Conservation (phyloP, 2,329 filamentous ascomycete genomes). For the Septoria linicola region DNA sequence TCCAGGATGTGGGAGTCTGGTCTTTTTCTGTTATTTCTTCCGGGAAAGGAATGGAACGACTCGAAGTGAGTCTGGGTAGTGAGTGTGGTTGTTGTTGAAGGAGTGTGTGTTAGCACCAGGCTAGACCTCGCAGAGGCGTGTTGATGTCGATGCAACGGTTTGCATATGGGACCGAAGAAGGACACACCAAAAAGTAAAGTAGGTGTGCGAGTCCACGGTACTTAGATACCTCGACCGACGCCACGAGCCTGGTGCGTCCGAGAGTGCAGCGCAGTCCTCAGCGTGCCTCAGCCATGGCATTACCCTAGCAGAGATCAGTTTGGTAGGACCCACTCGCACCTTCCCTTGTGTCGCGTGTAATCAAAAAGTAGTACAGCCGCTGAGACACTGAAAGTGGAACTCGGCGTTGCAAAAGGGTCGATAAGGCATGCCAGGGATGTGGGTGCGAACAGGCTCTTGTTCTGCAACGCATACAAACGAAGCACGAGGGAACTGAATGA, state of each 20-base stretch:
- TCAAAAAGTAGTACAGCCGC: constrained; percentile 1
- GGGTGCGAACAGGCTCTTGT: neutral
- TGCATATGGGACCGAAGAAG: constrained; percentile 24
- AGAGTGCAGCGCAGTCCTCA: neutral
- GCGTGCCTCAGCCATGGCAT: neutral
- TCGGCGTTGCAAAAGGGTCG: constrained; percentile 1
- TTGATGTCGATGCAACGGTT: constrained; percentile 19
- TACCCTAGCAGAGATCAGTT: constrained; percentile 1
- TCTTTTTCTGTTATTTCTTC: constrained; percentile 9
- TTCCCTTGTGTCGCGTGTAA: constrained; percentile 20
- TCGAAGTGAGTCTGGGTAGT: constrained; percentile 24
- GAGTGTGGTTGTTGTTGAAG: constrained; percentile 26
- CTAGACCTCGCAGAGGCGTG: constrained; percentile 34
- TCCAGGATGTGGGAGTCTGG: constrained; percentile 11
- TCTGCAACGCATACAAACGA: neutral
- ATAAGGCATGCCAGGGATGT: constrained; percentile 8
- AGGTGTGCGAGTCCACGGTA: constrained; percentile 24
- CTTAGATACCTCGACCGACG: constrained; percentile 20
- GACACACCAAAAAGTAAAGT: constrained; percentile 15
- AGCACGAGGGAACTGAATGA: constrained; percentile 2
- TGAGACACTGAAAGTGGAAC: neutral
- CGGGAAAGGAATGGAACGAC: constrained; percentile 29
- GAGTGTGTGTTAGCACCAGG: constrained; percentile 32
- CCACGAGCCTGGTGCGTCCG: constrained; percentile 19
- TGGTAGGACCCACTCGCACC: constrained; percentile 15